Evolutionary conservation across 352 stramenopile genomes (phyloP).

Genomic region (Elongisporangium prolatum): DNA sequence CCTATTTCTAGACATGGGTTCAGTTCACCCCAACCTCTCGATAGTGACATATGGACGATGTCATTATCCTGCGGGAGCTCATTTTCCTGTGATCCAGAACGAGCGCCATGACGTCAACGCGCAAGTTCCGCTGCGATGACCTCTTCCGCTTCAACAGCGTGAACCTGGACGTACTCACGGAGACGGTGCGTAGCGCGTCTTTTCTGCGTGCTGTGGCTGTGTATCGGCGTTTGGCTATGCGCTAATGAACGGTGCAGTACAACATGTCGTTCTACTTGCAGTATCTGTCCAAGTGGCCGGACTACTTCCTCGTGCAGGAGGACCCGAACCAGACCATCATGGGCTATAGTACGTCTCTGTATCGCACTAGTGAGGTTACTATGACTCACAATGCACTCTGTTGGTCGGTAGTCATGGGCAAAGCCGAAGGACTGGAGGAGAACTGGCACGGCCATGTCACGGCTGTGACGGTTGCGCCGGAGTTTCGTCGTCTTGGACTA

Average conservation of each 20-base stretch:
- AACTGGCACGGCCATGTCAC: slow-evolving; percentile 98
- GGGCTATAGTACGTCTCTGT: slow-evolving; percentile 83
- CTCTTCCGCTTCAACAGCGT: slow-evolving; percentile 98
- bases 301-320: slow-evolving; percentile 96
- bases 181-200: slow-evolving; percentile 63
- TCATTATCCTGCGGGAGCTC: background rate
- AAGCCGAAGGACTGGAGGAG: slow-evolving; percentile 92
- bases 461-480: slow-evolving; percentile 95
- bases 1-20: slow-evolving; percentile 6
- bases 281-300: slow-evolving; percentile 96
- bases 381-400: slow-evolving; percentile 6
- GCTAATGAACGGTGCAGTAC: slow-evolving; percentile 52
- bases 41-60: background rate
- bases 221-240: background rate
- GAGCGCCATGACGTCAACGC: slow-evolving; percentile 91
- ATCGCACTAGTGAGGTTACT: background rate
- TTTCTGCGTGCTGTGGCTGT: slow-evolving; percentile 5
- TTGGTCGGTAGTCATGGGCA: slow-evolving; percentile 87
- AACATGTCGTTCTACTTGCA: slow-evolving; percentile 97
- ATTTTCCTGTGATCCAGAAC: background rate
- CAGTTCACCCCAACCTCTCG: background rate
- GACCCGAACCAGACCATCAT: slow-evolving; percentile 92
- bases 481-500: slow-evolving; percentile 91
- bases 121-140: slow-evolving; percentile 96
- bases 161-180: slow-evolving; percentile 96